Conservation (phyloP, 2,329 filamentous ascomycete species). For the Phoma sp. region DNA sequence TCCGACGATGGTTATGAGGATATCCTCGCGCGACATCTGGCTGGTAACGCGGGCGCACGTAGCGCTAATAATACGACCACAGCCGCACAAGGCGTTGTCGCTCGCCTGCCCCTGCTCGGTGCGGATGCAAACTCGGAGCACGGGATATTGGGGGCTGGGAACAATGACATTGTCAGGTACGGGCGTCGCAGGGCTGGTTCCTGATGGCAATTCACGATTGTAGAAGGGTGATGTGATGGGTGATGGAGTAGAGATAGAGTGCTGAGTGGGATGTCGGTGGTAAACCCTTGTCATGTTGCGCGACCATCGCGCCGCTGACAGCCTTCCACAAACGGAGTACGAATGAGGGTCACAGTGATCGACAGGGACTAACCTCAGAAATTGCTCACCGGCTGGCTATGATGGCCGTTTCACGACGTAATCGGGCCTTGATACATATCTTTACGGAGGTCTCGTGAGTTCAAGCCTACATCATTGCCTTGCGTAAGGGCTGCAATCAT, state of each 20-base stretch:
- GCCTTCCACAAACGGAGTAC: neutral
- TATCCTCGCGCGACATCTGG: slow-evolving; percentile 4
- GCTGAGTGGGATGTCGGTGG: neutral
- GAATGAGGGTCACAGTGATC: neutral
- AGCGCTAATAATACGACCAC: slow-evolving; percentile 13
- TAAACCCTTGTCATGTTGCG: neutral
- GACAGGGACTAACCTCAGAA: neutral
- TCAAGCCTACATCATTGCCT: too few species aligned
- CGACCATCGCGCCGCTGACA: neutral
- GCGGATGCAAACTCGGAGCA: slow-evolving; percentile 7
- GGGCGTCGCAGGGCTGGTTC: neutral
- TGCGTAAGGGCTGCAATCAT: too few species aligned
- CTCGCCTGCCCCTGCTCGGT: slow-evolving; percentile 19
- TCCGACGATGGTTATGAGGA: neutral
- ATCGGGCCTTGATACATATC: too few species aligned
- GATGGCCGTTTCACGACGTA: too few species aligned
- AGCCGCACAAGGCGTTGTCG: slow-evolving; percentile 13
- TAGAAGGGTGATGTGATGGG: neutral
- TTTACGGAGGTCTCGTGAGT: too few species aligned
- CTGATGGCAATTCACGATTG: neutral
- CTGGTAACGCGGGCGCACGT: slow-evolving; percentile 1
- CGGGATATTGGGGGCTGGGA: slow-evolving; percentile 5
- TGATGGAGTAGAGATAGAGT: neutral
- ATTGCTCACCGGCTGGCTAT: neutral
- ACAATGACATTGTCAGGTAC: neutral